Evolutionary conservation across 352 stramenopile species (phyloP).

Genomic region (Globisporangium cylindrosporum): DNA sequence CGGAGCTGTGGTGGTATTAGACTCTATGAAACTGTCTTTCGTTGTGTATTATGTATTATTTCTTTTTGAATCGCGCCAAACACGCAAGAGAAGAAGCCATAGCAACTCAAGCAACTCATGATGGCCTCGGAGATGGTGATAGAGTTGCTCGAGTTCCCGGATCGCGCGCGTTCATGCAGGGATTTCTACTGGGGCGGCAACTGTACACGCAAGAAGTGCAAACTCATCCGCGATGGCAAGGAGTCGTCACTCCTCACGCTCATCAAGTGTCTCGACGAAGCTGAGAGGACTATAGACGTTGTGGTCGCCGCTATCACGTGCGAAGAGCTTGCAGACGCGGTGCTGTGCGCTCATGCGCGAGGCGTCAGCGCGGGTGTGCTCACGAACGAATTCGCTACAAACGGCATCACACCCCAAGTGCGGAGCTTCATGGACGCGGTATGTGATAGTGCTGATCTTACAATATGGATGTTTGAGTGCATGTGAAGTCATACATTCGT

Average conservation of each 20-base stretch:
- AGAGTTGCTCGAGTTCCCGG: slow-evolving; percentile 2
- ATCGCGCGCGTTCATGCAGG: slow-evolving; percentile 1
- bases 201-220: not conserved
- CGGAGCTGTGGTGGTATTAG: too few species aligned
- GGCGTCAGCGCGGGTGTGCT: slow-evolving; percentile 56
- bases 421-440: not conserved
- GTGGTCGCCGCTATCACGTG: slow-evolving; percentile 67
- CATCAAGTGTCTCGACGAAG: slow-evolving; percentile 34
- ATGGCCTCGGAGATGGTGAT: not conserved
- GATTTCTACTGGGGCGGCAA: not conserved
- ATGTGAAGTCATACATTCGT: too few species aligned
- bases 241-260: slow-evolving; percentile 39
- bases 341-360: slow-evolving; percentile 44
- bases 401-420: not conserved
- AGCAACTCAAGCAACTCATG: not conserved
- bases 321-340: slow-evolving; percentile 56
- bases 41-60: too few species aligned
- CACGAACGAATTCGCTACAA: slow-evolving; percentile 33
- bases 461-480: too few species aligned
- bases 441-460: too few species aligned
- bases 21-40: too few species aligned
- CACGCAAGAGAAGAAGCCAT: not conserved
- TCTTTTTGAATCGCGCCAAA: not conserved
- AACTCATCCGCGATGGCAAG: not conserved
- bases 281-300: slow-evolving; percentile 50